These are phyloP conservation scores for Fistulifera pelliculosa DNA, from an alignment of 108 stramenopile genomes.

Conservation along the genomic window DNA sequence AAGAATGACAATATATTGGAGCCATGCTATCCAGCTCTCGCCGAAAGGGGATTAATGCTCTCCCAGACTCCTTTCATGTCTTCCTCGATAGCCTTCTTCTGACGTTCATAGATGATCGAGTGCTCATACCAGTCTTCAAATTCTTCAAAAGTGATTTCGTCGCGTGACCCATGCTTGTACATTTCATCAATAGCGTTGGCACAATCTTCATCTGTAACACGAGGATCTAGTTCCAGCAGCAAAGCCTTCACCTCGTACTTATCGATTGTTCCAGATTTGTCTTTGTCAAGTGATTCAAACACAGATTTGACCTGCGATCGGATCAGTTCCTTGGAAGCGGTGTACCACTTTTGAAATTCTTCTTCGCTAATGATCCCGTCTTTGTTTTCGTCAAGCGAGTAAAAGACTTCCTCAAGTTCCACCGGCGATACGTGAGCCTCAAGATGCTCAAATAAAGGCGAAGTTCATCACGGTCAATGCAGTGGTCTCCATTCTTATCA, in stretches of 20 bases:
- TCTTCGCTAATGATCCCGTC: slow-evolving; percentile 56
- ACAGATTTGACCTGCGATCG: slow-evolving; percentile 32
- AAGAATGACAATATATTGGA: slow-evolving; percentile 48
- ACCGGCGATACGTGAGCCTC: slow-evolving; percentile 32
- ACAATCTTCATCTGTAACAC: slow-evolving; percentile 48
- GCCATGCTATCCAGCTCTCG: slow-evolving; percentile 11
- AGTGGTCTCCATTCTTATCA: slow-evolving; percentile 56
- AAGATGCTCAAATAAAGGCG: slow-evolving; percentile 46
- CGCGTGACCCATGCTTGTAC: slow-evolving; percentile 44
- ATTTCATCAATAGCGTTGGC: slow-evolving; percentile 45
- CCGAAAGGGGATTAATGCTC: slow-evolving; percentile 30
- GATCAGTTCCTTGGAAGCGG: slow-evolving; percentile 50
- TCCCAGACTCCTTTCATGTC: slow-evolving; percentile 51
- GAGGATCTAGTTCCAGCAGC: slow-evolving; percentile 41
- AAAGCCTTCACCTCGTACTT: slow-evolving; percentile 47
- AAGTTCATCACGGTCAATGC: slow-evolving; percentile 58
- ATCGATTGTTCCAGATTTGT: slow-evolving; percentile 63
- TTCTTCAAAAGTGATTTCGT: slow-evolving; percentile 68
- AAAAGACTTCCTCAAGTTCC: slow-evolving; percentile 49
- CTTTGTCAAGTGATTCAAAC: slow-evolving; percentile 61
- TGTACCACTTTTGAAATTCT: slow-evolving; percentile 72
- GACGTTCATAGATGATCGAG: slow-evolving; percentile 47
- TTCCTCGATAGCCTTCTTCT: slow-evolving; percentile 47
- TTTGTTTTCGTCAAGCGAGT: slow-evolving; percentile 44
- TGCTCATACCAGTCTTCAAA: slow-evolving; percentile 63